A percentile compares a stretch with the other conserved stretches of the same genome.
Evolutionary conservation across 2,329 filamentous ascomycete species (phyloP).

Genomic region (Clonostachys sp.): DNA sequence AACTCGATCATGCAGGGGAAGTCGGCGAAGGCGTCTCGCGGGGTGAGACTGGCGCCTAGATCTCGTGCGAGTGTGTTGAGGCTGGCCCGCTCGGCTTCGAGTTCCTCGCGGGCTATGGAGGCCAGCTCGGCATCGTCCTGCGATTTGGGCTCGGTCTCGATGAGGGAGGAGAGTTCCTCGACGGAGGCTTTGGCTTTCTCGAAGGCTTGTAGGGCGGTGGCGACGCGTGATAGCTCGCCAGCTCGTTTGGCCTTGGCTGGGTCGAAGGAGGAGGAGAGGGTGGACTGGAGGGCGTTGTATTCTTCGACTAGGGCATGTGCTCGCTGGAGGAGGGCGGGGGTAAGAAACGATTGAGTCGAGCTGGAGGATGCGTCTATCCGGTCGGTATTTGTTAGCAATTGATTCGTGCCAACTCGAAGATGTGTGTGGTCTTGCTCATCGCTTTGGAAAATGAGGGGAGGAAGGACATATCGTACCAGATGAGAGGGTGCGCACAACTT

Average conservation of each 20-base stretch:
- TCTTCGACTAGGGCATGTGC: constrained; percentile 54
- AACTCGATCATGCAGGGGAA: constrained; percentile 91
- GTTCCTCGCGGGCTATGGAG: constrained; percentile 75
- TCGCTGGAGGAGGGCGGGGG: constrained; percentile 50
- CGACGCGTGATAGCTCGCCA: constrained; percentile 56
- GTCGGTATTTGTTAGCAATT: constrained; percentile 1
- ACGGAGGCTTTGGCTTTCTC: constrained; percentile 48
- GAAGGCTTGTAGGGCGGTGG: constrained; percentile 53
- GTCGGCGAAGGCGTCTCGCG: constrained; percentile 83
- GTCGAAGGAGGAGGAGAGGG: constrained; percentile 52
- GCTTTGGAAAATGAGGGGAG: not conserved
- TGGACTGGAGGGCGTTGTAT: constrained; percentile 46
- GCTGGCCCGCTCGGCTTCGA: constrained; percentile 58
- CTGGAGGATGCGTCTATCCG: constrained; percentile 9
- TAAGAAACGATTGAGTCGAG: constrained; percentile 32
- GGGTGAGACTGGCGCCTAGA: constrained; percentile 75
- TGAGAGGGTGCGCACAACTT: constrained; percentile 20
- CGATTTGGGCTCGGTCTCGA: constrained; percentile 12
- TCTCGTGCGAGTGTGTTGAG: constrained; percentile 60
- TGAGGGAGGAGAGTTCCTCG: constrained; percentile 46
- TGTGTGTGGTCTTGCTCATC: not conserved
- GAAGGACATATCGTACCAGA: not conserved
- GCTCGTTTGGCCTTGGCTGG: constrained; percentile 51
- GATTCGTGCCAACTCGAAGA: not conserved
- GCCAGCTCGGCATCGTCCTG: constrained; percentile 63